Base-by-base conservation (phyloP, 305 asterid genomes). In the Ajuga reptans region DNA sequence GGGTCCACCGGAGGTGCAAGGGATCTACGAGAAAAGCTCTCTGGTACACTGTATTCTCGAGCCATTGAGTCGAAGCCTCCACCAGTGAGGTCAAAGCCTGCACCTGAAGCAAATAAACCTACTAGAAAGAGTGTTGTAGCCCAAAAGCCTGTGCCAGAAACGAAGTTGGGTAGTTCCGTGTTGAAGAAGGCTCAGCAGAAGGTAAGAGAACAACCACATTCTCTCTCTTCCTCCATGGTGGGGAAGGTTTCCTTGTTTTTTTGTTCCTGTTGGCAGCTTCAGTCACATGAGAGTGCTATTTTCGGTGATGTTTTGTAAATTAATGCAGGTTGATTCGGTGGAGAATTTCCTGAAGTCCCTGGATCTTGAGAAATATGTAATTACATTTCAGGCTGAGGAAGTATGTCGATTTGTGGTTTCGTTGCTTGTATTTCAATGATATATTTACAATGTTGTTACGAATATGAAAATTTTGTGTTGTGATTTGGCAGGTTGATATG, bases 321-420 rank as follows among this genome's bases (percentile, higher is more conserved):
- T 63, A 58, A 34, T 85, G 84, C 89, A 92, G 98, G 87, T 70
- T 39, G 95, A 89, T 59, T 79, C 95, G 6, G 90, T 90, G 67
- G 97, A 90, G 72, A 80, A 72, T 75, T 93, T 93, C 82, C 80
- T 93, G 77, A 84, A 82, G 79, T 84, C 97, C 47, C 76, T 93
- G 74, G 97, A 89, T 80, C 97, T 93, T 63, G 91, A 86, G 54
- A 93, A 93, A 78, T 93, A 93, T 63, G 84, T 84, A 0, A 90
- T 93, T 66, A 87, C 97, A 60, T 86, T 93, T 87, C 99, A 89
- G 84, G 99, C 96, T 62, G 99, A 93, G 80, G 99, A 93, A 80
- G 99, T 93, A 86, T 43, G 92, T 34, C 27, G 12, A 68, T 21
- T 66, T 58, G 4, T 47, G 71, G 55, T 71, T 68, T 64, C 61